A percentile compares a stretch with the other conserved stretches of the same genome.
These are phyloP conservation scores for Citrus glauca DNA, from an alignment of 345 rosid species.

Conservation along the genomic window DNA sequence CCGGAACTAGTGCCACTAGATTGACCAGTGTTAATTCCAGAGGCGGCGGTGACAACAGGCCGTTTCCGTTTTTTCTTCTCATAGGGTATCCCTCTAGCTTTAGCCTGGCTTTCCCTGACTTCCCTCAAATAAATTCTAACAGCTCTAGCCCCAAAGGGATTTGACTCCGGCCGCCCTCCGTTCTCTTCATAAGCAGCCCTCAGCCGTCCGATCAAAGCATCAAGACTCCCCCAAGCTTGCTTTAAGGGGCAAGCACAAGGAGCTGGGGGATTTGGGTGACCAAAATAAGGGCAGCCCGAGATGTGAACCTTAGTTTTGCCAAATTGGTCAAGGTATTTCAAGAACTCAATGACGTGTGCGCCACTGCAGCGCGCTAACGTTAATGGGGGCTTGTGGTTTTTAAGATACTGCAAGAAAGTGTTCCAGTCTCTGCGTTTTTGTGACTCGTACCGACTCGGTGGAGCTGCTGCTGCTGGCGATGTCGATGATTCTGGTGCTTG, in stretches of 20 bases:
- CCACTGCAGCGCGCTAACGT: constrained; percentile 61
- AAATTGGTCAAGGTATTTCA: constrained; percentile 66
- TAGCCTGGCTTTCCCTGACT: constrained; percentile 63
- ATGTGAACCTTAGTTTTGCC: constrained; percentile 74
- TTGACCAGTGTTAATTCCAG: not conserved
- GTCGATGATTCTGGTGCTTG: constrained; percentile 11
- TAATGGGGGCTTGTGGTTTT: constrained; percentile 63
- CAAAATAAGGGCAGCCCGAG: constrained; percentile 52
- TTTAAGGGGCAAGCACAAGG: constrained; percentile 66
- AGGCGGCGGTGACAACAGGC: constrained; percentile 14
- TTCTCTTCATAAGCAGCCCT: constrained; percentile 76
- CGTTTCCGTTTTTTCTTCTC: constrained; percentile 79
- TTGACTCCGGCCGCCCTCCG: constrained; percentile 56
- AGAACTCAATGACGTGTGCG: constrained; percentile 67
- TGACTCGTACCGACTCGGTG: constrained; percentile 64
- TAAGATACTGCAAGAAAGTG: constrained; percentile 66
- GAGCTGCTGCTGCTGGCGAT: constrained; percentile 17
- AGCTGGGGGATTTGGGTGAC: constrained; percentile 56
- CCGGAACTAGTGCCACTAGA: not conserved
- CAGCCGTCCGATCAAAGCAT: constrained; percentile 72
- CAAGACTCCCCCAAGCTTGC: constrained; percentile 81
- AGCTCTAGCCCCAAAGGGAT: constrained; percentile 67
- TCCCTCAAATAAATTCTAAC: constrained; percentile 68
- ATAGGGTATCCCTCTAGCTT: constrained; percentile 69
- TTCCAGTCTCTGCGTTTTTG: constrained; percentile 73